A percentile compares a stretch with the other conserved stretches of the same genome.
Evolutionary conservation across 1,139 yeast species (phyloP).

Genomic region (Geotrichum australiense): DNA sequence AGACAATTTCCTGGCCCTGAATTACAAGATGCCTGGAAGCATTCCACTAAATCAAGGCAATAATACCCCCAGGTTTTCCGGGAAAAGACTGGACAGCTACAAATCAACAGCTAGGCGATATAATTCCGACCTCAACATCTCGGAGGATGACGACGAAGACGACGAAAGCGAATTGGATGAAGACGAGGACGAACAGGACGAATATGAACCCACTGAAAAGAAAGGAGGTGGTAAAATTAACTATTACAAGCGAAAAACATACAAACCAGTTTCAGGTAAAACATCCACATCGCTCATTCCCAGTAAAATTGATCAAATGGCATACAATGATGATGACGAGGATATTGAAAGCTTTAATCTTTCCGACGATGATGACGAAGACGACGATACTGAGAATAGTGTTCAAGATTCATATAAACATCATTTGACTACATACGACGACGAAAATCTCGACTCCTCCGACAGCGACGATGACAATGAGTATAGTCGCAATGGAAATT

Average conservation of each 20-base stretch:
- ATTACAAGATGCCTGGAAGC: slow-evolving; percentile 4
- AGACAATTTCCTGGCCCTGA: neutral
- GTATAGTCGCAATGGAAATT: too few relatives aligned
- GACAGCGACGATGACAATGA: neutral
- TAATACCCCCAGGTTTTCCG: slow-evolving; percentile 9
- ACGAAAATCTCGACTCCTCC: neutral
- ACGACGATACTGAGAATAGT: neutral
- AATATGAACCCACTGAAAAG: neutral
- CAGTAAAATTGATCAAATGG: slow-evolving; percentile 3
- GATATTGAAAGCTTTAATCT: slow-evolving; percentile 1
- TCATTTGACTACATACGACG: neutral
- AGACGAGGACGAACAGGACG: slow-evolving; percentile 7
- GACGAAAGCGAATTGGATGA: slow-evolving; percentile 1
- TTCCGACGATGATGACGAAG: slow-evolving; percentile 2
- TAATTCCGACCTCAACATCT: slow-evolving; percentile 7
- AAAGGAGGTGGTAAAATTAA: slow-evolving; percentile 6
- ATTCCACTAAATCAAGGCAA: neutral
- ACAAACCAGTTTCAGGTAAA: slow-evolving; percentile 3
- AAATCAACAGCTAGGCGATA: neutral
- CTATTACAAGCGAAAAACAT: slow-evolving; percentile 6
- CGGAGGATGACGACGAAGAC: slow-evolving; percentile 10
- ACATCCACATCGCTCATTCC: neutral
- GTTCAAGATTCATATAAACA: too few relatives aligned
- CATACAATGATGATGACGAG: slow-evolving; percentile 4
- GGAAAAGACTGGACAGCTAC: slow-evolving; percentile 15